A percentile compares a stretch with the other conserved stretches of the same genome.
Conservation (phyloP, 2,329 filamentous ascomycete genomes). For the Myriosclerotinia curreyana region DNA sequence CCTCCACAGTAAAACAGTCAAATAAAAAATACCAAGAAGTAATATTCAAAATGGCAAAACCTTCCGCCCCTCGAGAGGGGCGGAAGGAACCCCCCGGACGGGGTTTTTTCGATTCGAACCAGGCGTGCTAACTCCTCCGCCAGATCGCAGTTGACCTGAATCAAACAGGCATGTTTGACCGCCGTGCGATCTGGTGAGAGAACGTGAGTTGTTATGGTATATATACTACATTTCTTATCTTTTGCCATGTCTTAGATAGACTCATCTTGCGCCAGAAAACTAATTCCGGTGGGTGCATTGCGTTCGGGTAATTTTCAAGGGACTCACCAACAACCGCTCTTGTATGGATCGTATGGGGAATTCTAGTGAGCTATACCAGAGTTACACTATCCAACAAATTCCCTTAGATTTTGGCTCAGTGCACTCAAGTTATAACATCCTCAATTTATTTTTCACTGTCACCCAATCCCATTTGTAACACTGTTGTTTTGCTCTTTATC, state of each 20-base stretch:
- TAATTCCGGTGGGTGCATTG: too few species aligned
- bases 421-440: too few species aligned
- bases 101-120: slow-evolving; percentile 17
- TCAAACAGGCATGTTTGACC: background rate
- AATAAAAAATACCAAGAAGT: background rate
- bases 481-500: background rate
- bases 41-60: background rate
- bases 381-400: background rate
- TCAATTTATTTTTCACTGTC: too few species aligned
- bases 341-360: background rate
- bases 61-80: background rate
- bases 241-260: background rate
- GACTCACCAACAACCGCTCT: background rate
- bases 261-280: background rate
- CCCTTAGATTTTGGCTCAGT: background rate
- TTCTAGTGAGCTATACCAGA: background rate
- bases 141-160: slow-evolving; percentile 11
- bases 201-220: background rate
- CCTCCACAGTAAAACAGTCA: too few species aligned
- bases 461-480: too few species aligned
- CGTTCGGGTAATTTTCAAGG: background rate
- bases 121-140: slow-evolving; percentile 14
- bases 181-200: background rate
- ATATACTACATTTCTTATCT: background rate
- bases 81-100: too few species aligned